Percentiles rank a stretch among this genome's conserved stretches.
These are phyloP conservation scores for Apiotrichum veenhuisii DNA, from an alignment of 1,284 basidiomycete species.

Conservation along the genomic window DNA sequence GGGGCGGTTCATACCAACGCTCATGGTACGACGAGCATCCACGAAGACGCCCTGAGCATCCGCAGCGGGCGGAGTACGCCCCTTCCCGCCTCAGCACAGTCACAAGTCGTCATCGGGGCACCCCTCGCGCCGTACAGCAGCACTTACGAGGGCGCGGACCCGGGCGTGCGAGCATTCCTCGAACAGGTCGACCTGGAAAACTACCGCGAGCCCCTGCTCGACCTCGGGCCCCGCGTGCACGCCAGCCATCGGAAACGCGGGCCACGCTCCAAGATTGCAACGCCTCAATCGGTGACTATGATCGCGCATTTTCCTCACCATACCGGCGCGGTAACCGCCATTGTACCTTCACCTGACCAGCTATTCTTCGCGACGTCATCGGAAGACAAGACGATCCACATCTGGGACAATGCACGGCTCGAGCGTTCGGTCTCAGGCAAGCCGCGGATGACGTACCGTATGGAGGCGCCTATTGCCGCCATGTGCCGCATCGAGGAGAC, in stretches of 20 bases:
- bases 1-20: conserved; percentile 74
- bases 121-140: conserved; percentile 37
- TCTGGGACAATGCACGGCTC: conserved; percentile 75
- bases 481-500: conserved; percentile 76
- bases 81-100: conserved; percentile 10
- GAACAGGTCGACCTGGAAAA: conserved; percentile 87
- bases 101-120: conserved; percentile 14
- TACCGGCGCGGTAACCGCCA: conserved; percentile 68
- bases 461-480: conserved; percentile 67
- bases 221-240: conserved; percentile 81
- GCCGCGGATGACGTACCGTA: conserved; percentile 38
- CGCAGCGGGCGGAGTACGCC: conserved; percentile 30
- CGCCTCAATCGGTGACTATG: conserved; percentile 63
- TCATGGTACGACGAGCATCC: conserved; percentile 54
- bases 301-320: conserved; percentile 85
- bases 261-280: conserved; percentile 56
- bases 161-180: conserved; percentile 75
- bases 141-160: conserved; percentile 71
- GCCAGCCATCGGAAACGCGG: conserved; percentile 69
- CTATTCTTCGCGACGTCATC: conserved; percentile 88
- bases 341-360: conserved; percentile 89
- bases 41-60: conserved; percentile 25
- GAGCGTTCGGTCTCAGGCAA: conserved; percentile 64
- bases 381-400: conserved; percentile 75
- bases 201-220: conserved; percentile 70